Base-by-base conservation (phyloP, 23 red algal genomes). In the Gracilaria domingensis region DNA sequence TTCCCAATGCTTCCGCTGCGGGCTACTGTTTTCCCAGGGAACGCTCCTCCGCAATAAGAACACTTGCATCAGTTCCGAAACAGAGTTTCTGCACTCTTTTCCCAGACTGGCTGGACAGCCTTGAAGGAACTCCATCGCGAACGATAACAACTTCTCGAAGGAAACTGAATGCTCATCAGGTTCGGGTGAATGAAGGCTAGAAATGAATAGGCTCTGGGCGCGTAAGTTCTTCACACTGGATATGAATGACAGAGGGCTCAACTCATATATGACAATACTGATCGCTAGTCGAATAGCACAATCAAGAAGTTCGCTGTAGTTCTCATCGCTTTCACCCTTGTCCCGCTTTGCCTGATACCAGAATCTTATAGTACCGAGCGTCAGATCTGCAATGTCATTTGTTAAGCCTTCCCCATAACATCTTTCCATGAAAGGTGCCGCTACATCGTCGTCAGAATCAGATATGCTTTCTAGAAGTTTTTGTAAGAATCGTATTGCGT, bases 241-340 rank as follows among this genome's bases (percentile, higher is more conserved):
- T 50, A 77, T 77, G 36, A 77, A 51, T 28, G 72, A 77, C n/a
- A 34, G 50, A 24, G 72, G 72, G 36, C 72, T 77, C 30, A 77
- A 34, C 72, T 77, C 72, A 30, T 77, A 77, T 14, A 51, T 37
- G 72, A 77, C 45, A 50, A 77, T 77, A 33, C 39, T 77, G 42
- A 24, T 49, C 23, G 23, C 45, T 12, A 77, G 72, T 26, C 72
- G 72, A 51, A 77, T 77, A 8, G 36, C 38, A 40, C 72, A 77
- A 5, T 77, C 72, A 49, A 77, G 1, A 13, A 77, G 39, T 51
- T 77, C 72, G n/a, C 72, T 77, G 42, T 77, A 50, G 42, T 77
- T 77, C 34, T 77, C 72, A 30, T 77, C 72, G 72, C 39, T 45
- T 23, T 77, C 72, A 13, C 0, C 42, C 24, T 77, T 51, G 1